Conservation (phyloP, 164 flowering plant species). For the Aristolochia contorta region DNA sequence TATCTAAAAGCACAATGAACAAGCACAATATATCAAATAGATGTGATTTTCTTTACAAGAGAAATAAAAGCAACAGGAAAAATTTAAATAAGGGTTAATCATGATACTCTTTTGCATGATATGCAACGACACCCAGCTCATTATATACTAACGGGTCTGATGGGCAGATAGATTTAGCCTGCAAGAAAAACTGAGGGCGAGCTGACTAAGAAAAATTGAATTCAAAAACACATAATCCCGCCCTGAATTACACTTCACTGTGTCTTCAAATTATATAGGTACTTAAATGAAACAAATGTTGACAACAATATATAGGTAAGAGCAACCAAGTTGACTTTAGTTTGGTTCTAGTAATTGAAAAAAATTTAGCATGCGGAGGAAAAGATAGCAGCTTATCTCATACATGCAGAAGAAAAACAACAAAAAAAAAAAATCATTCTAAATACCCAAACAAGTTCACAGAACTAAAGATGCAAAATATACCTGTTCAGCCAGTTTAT, state of each 20-base stretch:
- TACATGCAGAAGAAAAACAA: no score
- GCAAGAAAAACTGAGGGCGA: conserved; percentile 73
- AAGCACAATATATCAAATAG: background rate
- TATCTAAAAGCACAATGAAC: conserved; percentile 43
- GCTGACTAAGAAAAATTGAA: background rate
- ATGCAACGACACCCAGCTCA: conserved; percentile 96
- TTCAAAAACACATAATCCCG: no score
- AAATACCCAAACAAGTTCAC: background rate
- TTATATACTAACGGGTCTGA: conserved; percentile 93
- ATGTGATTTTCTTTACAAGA: no score
- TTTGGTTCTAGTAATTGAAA: no score
- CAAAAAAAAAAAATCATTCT: no score
- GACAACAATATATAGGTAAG: no score
- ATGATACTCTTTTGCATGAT: conserved; percentile 88
- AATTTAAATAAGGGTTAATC: background rate
- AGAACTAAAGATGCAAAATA: conserved; percentile 6
- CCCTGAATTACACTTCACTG: no score
- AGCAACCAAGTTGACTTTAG: no score
- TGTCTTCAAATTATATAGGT: no score
- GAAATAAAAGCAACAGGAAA: background rate
- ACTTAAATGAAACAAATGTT: no score
- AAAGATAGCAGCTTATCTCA: background rate
- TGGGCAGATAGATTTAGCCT: conserved; percentile 82
- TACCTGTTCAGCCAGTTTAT: conserved; percentile 95
- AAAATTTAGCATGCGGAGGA: no score